Conservation (phyloP, 164 flowering plant genomes). For the Litsea cubeba region DNA sequence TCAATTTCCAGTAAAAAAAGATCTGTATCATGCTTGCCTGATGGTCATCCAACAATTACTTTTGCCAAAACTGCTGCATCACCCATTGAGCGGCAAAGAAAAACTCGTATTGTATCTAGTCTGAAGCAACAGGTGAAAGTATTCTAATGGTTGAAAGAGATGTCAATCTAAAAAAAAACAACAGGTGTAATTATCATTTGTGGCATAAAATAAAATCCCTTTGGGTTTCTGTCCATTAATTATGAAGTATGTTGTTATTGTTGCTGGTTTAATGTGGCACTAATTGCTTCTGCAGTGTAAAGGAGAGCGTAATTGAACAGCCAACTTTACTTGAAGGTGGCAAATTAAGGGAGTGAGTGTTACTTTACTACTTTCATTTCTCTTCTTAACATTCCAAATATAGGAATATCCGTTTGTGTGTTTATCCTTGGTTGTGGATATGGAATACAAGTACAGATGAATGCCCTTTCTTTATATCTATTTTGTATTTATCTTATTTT, state of each 20-base stretch:
- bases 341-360: constrained; percentile 88
- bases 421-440: not conserved
- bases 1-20: too few species aligned
- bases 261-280: not conserved
- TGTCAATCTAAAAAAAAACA: too few species aligned
- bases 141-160: too few species aligned
- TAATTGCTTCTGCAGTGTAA: constrained; percentile 56
- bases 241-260: not conserved
- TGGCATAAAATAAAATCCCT: not conserved
- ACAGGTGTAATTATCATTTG: not conserved
- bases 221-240: too few species aligned
- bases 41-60: too few species aligned
- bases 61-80: too few species aligned
- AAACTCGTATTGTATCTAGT: too few species aligned
- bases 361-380: not conserved
- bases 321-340: constrained; percentile 78
- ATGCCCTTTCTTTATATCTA: too few species aligned
- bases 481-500: not conserved
- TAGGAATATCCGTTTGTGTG: not conserved
- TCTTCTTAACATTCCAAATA: not conserved
- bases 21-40: too few species aligned
- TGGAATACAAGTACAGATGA: not conserved
- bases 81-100: too few species aligned
- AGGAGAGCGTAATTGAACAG: constrained; percentile 84
- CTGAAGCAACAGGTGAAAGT: too few species aligned